phyloP scores from a whole-genome alignment of 2,329 filamentous ascomycete genomes.

The Emmonsia crescens region DNA sequence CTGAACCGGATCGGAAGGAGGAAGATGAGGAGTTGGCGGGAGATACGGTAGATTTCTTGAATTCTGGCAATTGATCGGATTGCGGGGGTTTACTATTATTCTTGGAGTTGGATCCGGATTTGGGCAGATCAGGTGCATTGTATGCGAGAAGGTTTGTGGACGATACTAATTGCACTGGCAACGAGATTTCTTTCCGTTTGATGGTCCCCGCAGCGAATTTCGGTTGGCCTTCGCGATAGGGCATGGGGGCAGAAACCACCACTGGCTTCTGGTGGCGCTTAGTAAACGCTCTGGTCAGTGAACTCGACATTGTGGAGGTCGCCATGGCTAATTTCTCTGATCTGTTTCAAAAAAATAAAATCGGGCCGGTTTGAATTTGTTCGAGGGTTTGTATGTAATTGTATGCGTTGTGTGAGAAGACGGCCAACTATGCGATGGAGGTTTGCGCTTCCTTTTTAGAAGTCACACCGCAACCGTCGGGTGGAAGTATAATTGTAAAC shows the following conservation, averaged over 20 bases:
- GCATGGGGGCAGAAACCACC: constrained; percentile 35
- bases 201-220: constrained; percentile 36
- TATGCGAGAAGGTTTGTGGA: constrained; percentile 96
- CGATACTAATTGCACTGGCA: constrained; percentile 74
- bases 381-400: background rate
- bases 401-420: background rate
- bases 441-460: background rate
- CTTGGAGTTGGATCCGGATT: background rate
- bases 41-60: constrained; percentile 23
- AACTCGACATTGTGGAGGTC: constrained; percentile 24
- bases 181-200: constrained; percentile 57
- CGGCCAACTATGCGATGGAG: background rate
- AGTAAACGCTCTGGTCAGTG: constrained; percentile 37
- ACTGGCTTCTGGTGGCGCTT: constrained; percentile 37
- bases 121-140: constrained; percentile 70
- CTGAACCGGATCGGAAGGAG: constrained; percentile 53
- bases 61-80: background rate
- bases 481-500: background rate
- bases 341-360: background rate
- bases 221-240: constrained; percentile 34
- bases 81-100: background rate
- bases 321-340: background rate
- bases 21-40: constrained; percentile 39
- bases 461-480: background rate
- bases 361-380: background rate